Conservation (phyloP, 495 filamentous ascomycete genomes). For the Aspergillus haitiensis region DNA sequence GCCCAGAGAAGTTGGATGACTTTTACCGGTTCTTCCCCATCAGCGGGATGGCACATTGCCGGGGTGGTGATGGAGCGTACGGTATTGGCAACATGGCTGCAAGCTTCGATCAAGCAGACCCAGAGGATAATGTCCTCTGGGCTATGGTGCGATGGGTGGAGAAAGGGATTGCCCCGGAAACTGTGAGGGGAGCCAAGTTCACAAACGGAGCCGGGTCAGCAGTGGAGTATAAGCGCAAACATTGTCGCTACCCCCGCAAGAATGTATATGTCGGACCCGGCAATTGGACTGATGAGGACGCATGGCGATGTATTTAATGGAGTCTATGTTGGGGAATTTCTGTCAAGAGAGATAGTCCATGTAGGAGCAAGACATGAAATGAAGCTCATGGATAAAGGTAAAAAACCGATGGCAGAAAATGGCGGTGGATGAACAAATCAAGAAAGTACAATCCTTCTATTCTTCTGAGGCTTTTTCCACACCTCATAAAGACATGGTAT, state of each 20-base stretch:
- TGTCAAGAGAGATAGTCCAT: background rate
- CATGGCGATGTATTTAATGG: conserved; percentile 39
- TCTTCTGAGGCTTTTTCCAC: too few relatives aligned
- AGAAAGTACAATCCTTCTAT: background rate
- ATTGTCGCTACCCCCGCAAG: conserved; percentile 42
- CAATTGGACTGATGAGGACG: conserved; percentile 42
- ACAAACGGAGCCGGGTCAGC: conserved; percentile 37
- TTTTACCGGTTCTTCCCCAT: conserved; percentile 64
- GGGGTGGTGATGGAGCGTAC: conserved; percentile 52
- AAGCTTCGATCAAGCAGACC: conserved; percentile 33
- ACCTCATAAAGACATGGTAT: too few relatives aligned
- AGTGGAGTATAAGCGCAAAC: conserved; percentile 41
- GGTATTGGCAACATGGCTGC: conserved; percentile 49
- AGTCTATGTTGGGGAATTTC: background rate
- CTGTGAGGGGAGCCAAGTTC: conserved; percentile 55
- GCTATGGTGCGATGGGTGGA: conserved; percentile 64
- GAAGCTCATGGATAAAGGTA: background rate
- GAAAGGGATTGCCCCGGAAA: conserved; percentile 54
- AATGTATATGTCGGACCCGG: conserved; percentile 43
- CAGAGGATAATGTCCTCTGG: conserved; percentile 49
- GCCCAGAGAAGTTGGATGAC: conserved; percentile 47
- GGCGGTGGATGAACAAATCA: background rate
- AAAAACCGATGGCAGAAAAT: background rate
- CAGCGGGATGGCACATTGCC: conserved; percentile 57
- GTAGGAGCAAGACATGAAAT: background rate